Percentiles rank a stretch among this genome's conserved stretches.
phyloP scores from a whole-genome alignment of 2,329 filamentous ascomycete species.

The Chaetomiaceae sp. region DNA sequence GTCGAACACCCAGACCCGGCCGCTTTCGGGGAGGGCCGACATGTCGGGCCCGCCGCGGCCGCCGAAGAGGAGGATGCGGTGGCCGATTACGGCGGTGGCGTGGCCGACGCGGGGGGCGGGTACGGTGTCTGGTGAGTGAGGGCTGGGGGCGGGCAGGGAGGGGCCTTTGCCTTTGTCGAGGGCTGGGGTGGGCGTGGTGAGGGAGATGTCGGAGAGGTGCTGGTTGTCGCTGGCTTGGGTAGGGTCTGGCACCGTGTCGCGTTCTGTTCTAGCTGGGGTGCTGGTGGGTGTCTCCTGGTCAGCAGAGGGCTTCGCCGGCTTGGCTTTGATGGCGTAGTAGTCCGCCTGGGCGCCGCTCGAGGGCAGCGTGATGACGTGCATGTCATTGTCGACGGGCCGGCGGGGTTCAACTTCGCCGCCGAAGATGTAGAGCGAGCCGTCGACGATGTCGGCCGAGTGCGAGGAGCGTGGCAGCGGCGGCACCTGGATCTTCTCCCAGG shows the following conservation, averaged over 20 bases:
- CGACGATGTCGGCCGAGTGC: slow-evolving; percentile 59
- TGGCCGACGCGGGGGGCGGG: slow-evolving; percentile 68
- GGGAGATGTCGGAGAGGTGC: slow-evolving; percentile 21
- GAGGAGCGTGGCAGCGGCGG: slow-evolving; percentile 63
- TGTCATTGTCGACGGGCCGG: slow-evolving; percentile 62
- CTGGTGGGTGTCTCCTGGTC: not conserved
- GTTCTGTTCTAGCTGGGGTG: not conserved
- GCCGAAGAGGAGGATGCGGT: slow-evolving; percentile 73
- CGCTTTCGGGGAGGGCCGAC: slow-evolving; percentile 65
- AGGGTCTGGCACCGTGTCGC: not conserved
- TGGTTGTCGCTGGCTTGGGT: slow-evolving; percentile 10
- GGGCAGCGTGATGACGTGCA: slow-evolving; percentile 60
- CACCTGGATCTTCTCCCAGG: slow-evolving; percentile 54
- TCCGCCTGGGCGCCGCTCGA: slow-evolving; percentile 52
- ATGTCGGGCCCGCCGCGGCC: slow-evolving; percentile 66
- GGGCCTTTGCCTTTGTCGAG: slow-evolving; percentile 37
- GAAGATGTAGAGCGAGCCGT: slow-evolving; percentile 57
- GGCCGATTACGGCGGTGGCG: slow-evolving; percentile 60
- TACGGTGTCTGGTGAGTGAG: slow-evolving; percentile 36
- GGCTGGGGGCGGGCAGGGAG: slow-evolving; percentile 25
- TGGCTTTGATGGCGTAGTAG: slow-evolving; percentile 51
- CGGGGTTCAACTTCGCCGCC: slow-evolving; percentile 62
- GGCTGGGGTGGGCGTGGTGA: slow-evolving; percentile 8
- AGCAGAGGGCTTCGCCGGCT: slow-evolving; percentile 13
- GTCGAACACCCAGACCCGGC: slow-evolving; percentile 71